Conservation (phyloP, 2,329 filamentous ascomycete genomes). For the Neospermospora avenae region DNA sequence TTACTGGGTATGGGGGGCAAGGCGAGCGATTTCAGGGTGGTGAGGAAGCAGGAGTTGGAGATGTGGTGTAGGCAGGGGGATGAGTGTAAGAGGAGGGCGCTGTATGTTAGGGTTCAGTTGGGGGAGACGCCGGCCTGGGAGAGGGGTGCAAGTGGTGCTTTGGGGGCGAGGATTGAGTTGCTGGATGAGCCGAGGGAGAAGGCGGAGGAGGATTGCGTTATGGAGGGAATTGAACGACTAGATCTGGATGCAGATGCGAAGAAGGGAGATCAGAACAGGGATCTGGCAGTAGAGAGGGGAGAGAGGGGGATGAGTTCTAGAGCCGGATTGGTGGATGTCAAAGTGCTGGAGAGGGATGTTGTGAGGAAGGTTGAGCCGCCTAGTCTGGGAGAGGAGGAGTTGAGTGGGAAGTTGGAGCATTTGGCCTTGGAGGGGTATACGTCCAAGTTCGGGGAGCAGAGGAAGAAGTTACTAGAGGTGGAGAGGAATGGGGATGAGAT, state of each 20-base stretch:
- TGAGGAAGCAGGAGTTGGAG: slow-evolving; percentile 69
- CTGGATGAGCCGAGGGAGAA: slow-evolving; percentile 63
- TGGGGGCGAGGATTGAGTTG: slow-evolving; percentile 50
- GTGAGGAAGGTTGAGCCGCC: slow-evolving; percentile 40
- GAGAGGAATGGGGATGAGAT: slow-evolving; percentile 16
- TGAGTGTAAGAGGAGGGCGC: slow-evolving; percentile 69
- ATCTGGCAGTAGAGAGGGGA: slow-evolving; percentile 45
- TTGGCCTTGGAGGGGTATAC: slow-evolving; percentile 34
- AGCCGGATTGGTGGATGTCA: slow-evolving; percentile 42
- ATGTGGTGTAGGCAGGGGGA: slow-evolving; percentile 75
- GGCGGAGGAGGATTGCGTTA: slow-evolving; percentile 37
- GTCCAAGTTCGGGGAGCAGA: slow-evolving; percentile 26
- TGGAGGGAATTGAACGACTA: slow-evolving; percentile 36
- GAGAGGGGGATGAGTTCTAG: slow-evolving; percentile 34
- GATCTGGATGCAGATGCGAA: slow-evolving; percentile 44
- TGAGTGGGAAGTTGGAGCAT: slow-evolving; percentile 33
- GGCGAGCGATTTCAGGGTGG: slow-evolving; percentile 59
- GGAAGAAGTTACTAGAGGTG: slow-evolving; percentile 16
- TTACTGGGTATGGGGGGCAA: slow-evolving; percentile 53
- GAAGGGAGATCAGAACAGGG: slow-evolving; percentile 48
- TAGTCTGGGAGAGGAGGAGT: slow-evolving; percentile 36
- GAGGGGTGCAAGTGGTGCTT: slow-evolving; percentile 43
- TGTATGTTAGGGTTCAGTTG: slow-evolving; percentile 87
- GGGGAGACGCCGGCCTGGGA: slow-evolving; percentile 84
- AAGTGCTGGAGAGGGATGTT: slow-evolving; percentile 50